Percentiles rank a stretch among this genome's conserved stretches.
phyloP scores from a whole-genome alignment of 1,284 basidiomycete genomes.

The Apiotrichum akiyoshidainum region DNA sequence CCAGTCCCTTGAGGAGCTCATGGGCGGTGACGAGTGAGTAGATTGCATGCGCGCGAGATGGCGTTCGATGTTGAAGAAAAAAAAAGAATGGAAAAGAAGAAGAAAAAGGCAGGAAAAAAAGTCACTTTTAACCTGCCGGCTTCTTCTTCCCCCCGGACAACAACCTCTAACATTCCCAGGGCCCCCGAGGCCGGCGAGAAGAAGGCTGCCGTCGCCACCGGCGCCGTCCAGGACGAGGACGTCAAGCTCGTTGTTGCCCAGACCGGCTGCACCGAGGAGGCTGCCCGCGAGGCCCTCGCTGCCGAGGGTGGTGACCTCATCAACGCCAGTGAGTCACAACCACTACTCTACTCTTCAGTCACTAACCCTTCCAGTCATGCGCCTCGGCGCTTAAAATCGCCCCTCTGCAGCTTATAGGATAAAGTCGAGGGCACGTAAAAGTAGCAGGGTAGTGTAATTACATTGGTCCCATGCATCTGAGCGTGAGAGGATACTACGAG shows the following conservation, averaged over 20 bases:
- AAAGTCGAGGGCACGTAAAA: slow-evolving; percentile 6
- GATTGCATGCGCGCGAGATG: neutral
- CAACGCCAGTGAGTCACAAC: slow-evolving; percentile 75
- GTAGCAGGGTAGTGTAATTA: slow-evolving; percentile 16
- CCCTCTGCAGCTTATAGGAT: neutral
- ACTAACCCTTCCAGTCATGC: slow-evolving; percentile 26
- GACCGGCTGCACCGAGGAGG: slow-evolving; percentile 72
- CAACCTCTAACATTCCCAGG: slow-evolving; percentile 16
- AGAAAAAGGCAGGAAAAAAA: neutral
- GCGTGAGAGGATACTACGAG: slow-evolving; percentile 16
- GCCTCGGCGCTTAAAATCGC: slow-evolving; percentile 26
- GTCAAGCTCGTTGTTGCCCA: slow-evolving; percentile 92
- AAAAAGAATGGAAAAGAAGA: neutral
- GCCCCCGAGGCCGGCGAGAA: slow-evolving; percentile 64
- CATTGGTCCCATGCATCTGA: slow-evolving; percentile 25
- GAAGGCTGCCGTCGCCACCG: slow-evolving; percentile 54
- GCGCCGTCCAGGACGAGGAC: slow-evolving; percentile 82
- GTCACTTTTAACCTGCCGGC: neutral
- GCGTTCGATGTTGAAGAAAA: slow-evolving; percentile 1
- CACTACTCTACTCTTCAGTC: neutral
- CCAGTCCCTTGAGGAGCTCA: slow-evolving; percentile 58
- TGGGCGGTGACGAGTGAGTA: slow-evolving; percentile 60
- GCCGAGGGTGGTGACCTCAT: slow-evolving; percentile 87
- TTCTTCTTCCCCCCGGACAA: neutral
- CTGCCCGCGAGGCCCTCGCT: slow-evolving; percentile 84